Base-by-base conservation (phyloP, 306 rosid species). In the Cucumis melo region DNA sequence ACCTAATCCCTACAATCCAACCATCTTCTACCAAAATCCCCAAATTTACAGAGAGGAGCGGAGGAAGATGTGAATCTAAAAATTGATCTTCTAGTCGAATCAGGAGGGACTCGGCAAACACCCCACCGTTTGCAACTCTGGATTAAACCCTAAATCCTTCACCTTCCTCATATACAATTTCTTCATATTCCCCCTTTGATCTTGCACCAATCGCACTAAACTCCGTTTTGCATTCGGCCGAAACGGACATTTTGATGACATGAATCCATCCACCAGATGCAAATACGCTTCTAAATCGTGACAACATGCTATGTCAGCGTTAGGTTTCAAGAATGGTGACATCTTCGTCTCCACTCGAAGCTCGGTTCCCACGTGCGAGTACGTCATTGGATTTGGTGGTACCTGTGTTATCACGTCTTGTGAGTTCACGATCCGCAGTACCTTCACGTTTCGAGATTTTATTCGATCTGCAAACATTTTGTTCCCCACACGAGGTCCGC, bases 251-350 rank as follows among this genome's bases (percentile, higher is more conserved):
- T 92, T 90, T 0, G 99, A 92, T 0, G 99, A 94, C 88, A 88
- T 10, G 51, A 84, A 95, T 5, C 99, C 99, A 76, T 95, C 99
- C 79, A 95, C 99, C 80, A 95, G 56, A 65, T 95, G 99, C 56
- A 95, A 57, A 64, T 95, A 95, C 5, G 99, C 99, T 80, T 95
- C 99, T 80, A 95, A 51, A 23, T 95, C 99, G 75, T 95, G 99
- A 8, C 97, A 90, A 58, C 98, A 95, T 0, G 93, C 96, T 67
- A 91, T 85, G 75, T 92, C 98, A 2, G 99, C 99, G 70, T 95
- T 84, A 0, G 99, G 96, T 76, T 88, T 95, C 62, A 95, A 79
- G 19, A 79, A 95, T 0, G 99, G 99, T 0, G 99, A 95, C 93
- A 85, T 92, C 79, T 89, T 95, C 0, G 97, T 89, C 19, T 92